Evolutionary conservation across 345 rosid genomes (phyloP), one percentile per base, ranked within the genome.

Genomic region (Aquilaria yunnanensis): DNA sequence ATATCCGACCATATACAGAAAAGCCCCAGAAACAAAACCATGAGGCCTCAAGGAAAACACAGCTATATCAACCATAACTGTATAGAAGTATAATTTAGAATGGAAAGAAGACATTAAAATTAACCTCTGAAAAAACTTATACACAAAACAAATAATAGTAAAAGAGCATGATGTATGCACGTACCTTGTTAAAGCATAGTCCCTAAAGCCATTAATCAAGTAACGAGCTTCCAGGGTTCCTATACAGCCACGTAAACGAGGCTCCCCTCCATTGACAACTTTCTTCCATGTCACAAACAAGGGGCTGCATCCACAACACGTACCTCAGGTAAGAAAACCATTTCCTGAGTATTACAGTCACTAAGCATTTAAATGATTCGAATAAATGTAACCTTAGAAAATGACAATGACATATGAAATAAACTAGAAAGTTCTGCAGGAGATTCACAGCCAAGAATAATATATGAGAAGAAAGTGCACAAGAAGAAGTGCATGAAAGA

Each of bases 231-330:
- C 99, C 32, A 94, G 80, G 14, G 96, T 88, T 68, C 99, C 99
- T 41, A 94, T 94, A 79, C 99, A 94, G 65, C 99, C 99, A 71
- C 99, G 97, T 75, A 94, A 69, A 31, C 85, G 88, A 84, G 97
- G 97, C 83, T 91, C 97, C 10, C 86, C 82, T 64, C 96, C 96
- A 74, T 84, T 87, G 72, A 82, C 87, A 30, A 79, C 79, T 69
- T 88, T 88, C 88, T 91, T 90, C 99, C 99, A 94, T 12, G 97
- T 94, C 51, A 94, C 99, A 75, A 94, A 94, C 80, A 94, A 75
- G 58, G 97, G 99, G 78, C 99, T 94, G 78, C 67, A 72, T 62
- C 29, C 54, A 60, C 66, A 70, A 65, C 9, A 69, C 47, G 47
- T 60, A 51, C 37, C 55, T 56, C 71, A 63, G 49, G 64, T 47